phyloP scores from a whole-genome alignment of 108 stramenopile species.

The Pseudonitzschia multiseries region DNA sequence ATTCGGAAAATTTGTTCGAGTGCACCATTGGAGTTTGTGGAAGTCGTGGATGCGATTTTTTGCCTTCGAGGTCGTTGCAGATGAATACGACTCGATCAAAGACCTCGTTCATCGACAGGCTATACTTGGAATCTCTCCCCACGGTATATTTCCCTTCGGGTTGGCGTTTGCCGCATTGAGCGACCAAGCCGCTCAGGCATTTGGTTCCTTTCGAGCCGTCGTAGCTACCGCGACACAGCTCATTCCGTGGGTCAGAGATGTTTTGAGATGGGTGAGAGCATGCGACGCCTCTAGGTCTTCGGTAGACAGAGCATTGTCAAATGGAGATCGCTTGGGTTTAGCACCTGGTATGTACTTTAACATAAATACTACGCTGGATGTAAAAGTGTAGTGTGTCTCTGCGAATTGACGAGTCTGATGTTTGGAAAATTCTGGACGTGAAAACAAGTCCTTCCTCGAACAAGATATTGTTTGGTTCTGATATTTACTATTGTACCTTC shows the following conservation, averaged over 20 bases:
- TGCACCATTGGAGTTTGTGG: conserved; percentile 76
- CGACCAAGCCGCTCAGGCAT: conserved; percentile 46
- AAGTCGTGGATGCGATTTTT: conserved; percentile 77
- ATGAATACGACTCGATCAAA: conserved; percentile 30
- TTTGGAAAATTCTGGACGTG: neutral
- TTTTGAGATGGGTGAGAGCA: conserved; percentile 62
- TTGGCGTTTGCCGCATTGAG: conserved; percentile 73
- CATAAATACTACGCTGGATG: no score
- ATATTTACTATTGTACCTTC: neutral
- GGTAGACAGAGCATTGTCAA: conserved; percentile 50
- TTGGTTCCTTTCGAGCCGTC: conserved; percentile 75
- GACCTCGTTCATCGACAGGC: conserved; percentile 51
- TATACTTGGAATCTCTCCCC: conserved; percentile 85
- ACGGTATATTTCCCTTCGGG: conserved; percentile 93
- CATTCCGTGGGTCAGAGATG: conserved; percentile 73
- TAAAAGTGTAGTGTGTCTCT: neutral
- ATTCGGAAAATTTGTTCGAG: conserved; percentile 52
- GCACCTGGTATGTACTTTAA: conserved; percentile 4
- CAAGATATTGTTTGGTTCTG: neutral
- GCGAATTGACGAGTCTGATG: neutral
- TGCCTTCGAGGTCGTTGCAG: conserved; percentile 70
- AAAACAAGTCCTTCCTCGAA: neutral
- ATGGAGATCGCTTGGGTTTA: conserved; percentile 27
- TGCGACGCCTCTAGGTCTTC: conserved; percentile 70
- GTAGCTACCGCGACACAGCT: conserved; percentile 80